A percentile compares a stretch with the other conserved stretches of the same genome.
Conservation (phyloP, 768 basidiomycete species). For the Lactarius sanguifluus region DNA sequence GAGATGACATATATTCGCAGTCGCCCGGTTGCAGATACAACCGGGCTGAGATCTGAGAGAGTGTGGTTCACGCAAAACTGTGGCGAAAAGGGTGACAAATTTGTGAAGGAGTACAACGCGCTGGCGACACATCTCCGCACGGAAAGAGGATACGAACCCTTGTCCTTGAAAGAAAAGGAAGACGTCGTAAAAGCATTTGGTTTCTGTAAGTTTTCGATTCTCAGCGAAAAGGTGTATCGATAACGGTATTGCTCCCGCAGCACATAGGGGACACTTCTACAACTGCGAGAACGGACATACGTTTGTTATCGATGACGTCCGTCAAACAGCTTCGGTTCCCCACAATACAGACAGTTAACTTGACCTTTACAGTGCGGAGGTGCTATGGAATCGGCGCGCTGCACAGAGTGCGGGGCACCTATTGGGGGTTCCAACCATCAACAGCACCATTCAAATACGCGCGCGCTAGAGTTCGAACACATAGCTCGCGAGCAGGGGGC, state of each 20-base stretch:
- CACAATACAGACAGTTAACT: constrained; percentile 10
- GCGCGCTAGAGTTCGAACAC: constrained; percentile 47
- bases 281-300: constrained; percentile 55
- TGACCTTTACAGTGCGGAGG: constrained; percentile 51
- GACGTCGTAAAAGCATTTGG: constrained; percentile 35
- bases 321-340: constrained; percentile 13
- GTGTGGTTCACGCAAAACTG: constrained; percentile 35
- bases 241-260: constrained; percentile 17
- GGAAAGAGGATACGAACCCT: constrained; percentile 29
- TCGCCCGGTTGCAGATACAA: constrained; percentile 24
- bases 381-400: constrained; percentile 46
- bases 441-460: constrained; percentile 45
- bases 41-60: constrained; percentile 29
- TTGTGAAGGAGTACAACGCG: constrained; percentile 29
- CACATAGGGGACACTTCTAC: constrained; percentile 37
- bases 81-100: constrained; percentile 28
- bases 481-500: constrained; percentile 40
- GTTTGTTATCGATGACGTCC: constrained; percentile 58
- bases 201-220: constrained; percentile 30
- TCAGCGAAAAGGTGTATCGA: not conserved
- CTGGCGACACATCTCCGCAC: constrained; percentile 29
- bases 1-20: constrained; percentile 32
- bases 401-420: constrained; percentile 56
- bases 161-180: constrained; percentile 32
- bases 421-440: constrained; percentile 53